Evolutionary conservation across 2,329 filamentous ascomycete species (phyloP).

Genomic region (Trichoderma lentiforme): DNA sequence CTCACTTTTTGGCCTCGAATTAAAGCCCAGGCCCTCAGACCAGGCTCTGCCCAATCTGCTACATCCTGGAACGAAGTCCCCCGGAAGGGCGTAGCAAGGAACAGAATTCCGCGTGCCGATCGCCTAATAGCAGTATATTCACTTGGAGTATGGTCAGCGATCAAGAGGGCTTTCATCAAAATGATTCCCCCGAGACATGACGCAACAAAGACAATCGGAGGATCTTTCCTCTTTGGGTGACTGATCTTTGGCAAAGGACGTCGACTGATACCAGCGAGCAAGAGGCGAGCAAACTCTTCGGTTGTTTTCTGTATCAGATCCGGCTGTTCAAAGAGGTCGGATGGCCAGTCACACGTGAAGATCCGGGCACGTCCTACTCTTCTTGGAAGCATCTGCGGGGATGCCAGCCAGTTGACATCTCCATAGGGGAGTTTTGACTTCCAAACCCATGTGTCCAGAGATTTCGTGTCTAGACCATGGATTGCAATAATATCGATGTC

Average conservation of each 20-base stretch:
- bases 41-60: constrained; percentile 22
- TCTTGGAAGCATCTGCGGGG: constrained; percentile 26
- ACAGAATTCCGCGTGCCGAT: constrained; percentile 26
- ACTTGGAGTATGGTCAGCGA: constrained; percentile 3
- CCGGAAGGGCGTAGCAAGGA: constrained; percentile 31
- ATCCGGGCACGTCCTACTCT: constrained; percentile 24
- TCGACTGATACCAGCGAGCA: constrained; percentile 26
- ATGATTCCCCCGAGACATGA: constrained; percentile 35
- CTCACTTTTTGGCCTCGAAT: constrained; percentile 18
- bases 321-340: constrained; percentile 23
- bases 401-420: constrained; percentile 28
- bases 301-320: constrained; percentile 21
- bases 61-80: constrained; percentile 29
- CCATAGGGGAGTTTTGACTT: not conserved
- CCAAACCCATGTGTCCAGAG: constrained; percentile 30
- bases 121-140: constrained; percentile 21
- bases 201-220: constrained; percentile 32
- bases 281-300: constrained; percentile 24
- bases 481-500: constrained; percentile 36
- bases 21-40: not conserved
- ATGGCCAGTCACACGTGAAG: constrained; percentile 31
- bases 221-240: constrained; percentile 1
- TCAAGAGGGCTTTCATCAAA: constrained; percentile 29
- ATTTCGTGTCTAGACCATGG: constrained; percentile 32
- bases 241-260: not conserved